Evolutionary conservation across 2,329 filamentous ascomycete genomes (phyloP).

Genomic region (Clarireedia monteithiana): DNA sequence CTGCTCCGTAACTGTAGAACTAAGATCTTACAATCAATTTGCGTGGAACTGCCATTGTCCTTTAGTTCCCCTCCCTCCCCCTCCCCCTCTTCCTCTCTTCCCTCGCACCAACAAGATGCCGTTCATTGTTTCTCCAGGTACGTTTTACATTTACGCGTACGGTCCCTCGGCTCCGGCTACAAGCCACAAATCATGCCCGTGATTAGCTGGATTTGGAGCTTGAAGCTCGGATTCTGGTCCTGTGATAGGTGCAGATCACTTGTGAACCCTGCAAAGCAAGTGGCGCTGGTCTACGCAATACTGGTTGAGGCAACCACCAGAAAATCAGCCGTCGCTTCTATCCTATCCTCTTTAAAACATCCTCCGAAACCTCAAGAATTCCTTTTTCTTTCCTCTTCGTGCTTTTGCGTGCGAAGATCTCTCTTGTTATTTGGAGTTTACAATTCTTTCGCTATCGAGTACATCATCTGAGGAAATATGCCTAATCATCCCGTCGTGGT

Average conservation of each 20-base stretch:
- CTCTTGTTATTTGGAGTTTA: background rate
- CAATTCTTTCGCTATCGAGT: background rate
- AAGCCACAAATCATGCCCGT: constrained; percentile 3
- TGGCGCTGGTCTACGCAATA: constrained; percentile 8
- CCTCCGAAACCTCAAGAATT: background rate
- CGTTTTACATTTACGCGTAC: background rate
- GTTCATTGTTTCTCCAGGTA: constrained; percentile 9
- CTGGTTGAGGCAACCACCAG: background rate
- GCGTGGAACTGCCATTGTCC: background rate
- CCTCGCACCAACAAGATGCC: background rate
- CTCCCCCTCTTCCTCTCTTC: background rate
- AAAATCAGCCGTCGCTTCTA: background rate
- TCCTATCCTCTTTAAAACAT: background rate
- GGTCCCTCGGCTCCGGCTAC: background rate
- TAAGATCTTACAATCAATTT: background rate
- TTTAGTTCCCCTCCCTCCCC: background rate
- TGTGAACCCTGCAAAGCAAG: constrained; percentile 8
- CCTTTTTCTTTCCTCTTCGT: background rate
- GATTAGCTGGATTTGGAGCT: background rate
- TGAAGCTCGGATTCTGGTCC: background rate
- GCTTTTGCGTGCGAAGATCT: background rate
- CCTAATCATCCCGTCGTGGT: constrained; percentile 27
- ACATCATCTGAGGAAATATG: constrained; percentile 17
- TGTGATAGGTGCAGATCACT: constrained; percentile 4
- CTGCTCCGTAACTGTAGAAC: background rate